Base-by-base conservation (phyloP, 257 asterid genomes). In the Coffea eugenioides region DNA sequence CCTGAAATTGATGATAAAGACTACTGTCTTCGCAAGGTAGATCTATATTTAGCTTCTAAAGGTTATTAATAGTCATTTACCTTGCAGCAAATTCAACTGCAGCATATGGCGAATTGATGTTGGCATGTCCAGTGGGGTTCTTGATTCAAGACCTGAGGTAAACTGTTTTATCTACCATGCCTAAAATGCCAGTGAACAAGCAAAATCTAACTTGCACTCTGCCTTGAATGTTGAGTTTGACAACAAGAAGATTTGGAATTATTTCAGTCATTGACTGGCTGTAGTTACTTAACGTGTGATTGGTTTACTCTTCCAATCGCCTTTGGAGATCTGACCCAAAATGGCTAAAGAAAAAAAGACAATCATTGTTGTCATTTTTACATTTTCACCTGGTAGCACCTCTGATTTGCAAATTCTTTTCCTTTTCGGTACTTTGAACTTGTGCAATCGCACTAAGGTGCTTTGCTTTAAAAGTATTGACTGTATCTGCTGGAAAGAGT, bases 41-140 rank as follows among this genome's bases (percentile, higher is more conserved):
- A 48, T 48, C 54, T 78, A 51, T 73, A 59, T 80, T 67, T 45
- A 39, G 79, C 54, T 51, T 80, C 68, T 57, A 3, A 46, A 12
- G 67, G 79, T 57, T 76, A 85, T 73, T 61, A 46, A 43, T 41
- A 15, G 72, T 84, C 73, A 46, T 85, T 71, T 43, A 20, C 25
- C 27, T 16, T 84, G 92, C 93, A 95, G 99, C 83, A 89, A 88
- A 78, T 93, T 86, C 88, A 82, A 88, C 80, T 87, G 98, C 78
- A 85, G 89, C 72, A 88, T 95, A 80, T 93, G 98, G 98, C 89
- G 98, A 46, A 89, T 95, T 76, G 99, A 95, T 57, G 98, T 95
- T 54, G 99, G 99, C 66, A 95, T 95, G 99, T 95, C 99, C 21
- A 90, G 96, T 12, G 99, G 99, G 52, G 99, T 95, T 84, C 97